Base-by-base conservation (phyloP, 1,284 basidiomycete species). In the Ustilago trichophora region DNA sequence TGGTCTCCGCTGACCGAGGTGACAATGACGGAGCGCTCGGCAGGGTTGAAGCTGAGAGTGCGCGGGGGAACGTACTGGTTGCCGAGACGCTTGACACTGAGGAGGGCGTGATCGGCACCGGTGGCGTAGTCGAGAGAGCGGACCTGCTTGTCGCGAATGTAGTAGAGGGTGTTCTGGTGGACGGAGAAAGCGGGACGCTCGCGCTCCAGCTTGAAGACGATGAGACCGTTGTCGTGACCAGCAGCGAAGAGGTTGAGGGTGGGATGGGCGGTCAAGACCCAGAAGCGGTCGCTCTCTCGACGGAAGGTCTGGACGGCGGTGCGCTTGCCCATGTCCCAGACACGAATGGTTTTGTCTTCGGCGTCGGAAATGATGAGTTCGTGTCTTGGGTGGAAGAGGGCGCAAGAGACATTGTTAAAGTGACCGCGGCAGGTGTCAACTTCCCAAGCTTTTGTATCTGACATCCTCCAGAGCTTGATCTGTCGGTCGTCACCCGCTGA, bases 381-480 rank as follows among this genome's bases (percentile, higher is more conserved):
- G 81, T 98, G 95, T 77, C 95, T 92, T 0, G 95, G 95, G 82
- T 98, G 96, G 87, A 99, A 99, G 38, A 98, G 85, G 1, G 92
- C 92, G 71, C 88, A 91, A 15, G 92, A 94, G 63, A 98, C 95
- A 50, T 98, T 98, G 86, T 98, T 98, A 84, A 98, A 98, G 81
- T 99, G 96, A 0, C 96, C 95, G 53, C 96, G 87, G 85, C 94
- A 98, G n/a, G 93, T 92, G 82, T 98, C 96, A 44, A 99, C 95
- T 83, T 99, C 96, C 96, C 96, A 98, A 2, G 96, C 96, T 83
- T 93, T 96, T 24, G 93, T 96, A 82, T 99, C 96, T 80, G 91
- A 94, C 96, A 99, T 98, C 66, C 96, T 86, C 96, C 96, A 99
- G n/a, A 98, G 90, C 85, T 97, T 98, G 85, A 99, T 93, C 68